Percentiles rank a stretch among this genome's conserved stretches.
These are phyloP conservation scores for Neofusicoccum laricinum DNA, from an alignment of 2,329 filamentous ascomycete species.

Conservation along the genomic window DNA sequence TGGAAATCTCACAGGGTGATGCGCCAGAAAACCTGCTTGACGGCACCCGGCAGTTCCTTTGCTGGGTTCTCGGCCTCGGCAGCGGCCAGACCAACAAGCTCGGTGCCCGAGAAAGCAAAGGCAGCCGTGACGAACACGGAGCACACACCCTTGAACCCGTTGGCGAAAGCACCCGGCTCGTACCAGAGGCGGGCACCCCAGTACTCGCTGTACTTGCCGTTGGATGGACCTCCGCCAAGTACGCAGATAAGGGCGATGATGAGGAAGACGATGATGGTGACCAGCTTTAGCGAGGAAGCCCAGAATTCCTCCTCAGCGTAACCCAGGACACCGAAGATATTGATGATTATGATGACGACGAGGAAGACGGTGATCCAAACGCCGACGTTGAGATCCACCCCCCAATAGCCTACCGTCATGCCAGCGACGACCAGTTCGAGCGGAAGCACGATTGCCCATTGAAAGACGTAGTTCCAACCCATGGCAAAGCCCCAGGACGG, in stretches of 20 bases:
- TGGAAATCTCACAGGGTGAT: constrained; percentile 54
- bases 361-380: constrained; percentile 85
- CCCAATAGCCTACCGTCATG: constrained; percentile 82
- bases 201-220: constrained; percentile 51
- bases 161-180: constrained; percentile 77
- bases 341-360: constrained; percentile 71
- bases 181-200: constrained; percentile 78
- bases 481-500: constrained; percentile 94
- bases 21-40: constrained; percentile 96
- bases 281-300: constrained; percentile 81
- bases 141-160: constrained; percentile 81
- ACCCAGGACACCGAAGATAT: constrained; percentile 81
- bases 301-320: constrained; percentile 90
- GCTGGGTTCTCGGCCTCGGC: constrained; percentile 77
- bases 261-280: constrained; percentile 84
- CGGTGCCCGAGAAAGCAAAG: constrained; percentile 73
- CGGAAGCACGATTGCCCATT: constrained; percentile 82
- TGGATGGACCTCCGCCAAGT: constrained; percentile 63
- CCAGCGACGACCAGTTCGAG: constrained; percentile 85
- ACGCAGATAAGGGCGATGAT: constrained; percentile 84
- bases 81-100: constrained; percentile 73
- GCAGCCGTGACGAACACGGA: constrained; percentile 74
- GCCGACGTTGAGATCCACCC: constrained; percentile 54
- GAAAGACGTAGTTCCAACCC: constrained; percentile 90
- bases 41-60: constrained; percentile 81